Conservation (phyloP, 768 basidiomycete genomes). For the Lenzites betulinus region DNA sequence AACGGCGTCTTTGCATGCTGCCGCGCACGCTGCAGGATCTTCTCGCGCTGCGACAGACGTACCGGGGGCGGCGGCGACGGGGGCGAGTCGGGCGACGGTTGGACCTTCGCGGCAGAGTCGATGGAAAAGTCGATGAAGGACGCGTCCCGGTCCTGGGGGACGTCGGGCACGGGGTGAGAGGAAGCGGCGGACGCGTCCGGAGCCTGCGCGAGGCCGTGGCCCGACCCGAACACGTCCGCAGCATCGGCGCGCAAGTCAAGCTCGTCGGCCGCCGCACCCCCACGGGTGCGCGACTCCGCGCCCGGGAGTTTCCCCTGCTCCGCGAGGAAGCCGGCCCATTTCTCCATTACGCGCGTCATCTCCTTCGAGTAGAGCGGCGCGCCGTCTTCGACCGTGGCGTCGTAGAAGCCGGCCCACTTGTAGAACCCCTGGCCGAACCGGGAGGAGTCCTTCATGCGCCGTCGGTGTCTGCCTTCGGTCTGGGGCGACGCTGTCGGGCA, state of each 20-base stretch:
- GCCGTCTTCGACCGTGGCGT: background rate
- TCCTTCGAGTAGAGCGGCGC: background rate
- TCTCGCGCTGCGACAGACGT: constrained; percentile 18
- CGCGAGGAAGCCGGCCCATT: background rate
- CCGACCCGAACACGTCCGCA: background rate
- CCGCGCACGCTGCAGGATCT: constrained; percentile 28
- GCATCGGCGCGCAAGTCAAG: background rate
- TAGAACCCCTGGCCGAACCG: constrained; percentile 15
- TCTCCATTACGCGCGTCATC: background rate
- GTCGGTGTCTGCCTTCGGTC: background rate
- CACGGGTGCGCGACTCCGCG: background rate
- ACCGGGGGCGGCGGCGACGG: background rate
- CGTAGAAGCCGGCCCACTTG: constrained; percentile 25
- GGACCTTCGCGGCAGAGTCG: too few species aligned
- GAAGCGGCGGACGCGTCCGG: too few species aligned
- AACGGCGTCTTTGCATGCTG: constrained; percentile 24
- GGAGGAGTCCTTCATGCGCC: background rate
- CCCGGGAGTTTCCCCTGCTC: background rate
- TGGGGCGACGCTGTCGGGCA: background rate
- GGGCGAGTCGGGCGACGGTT: too few species aligned
- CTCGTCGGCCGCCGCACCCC: background rate
- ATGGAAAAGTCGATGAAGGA: too few species aligned
- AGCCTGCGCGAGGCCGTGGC: background rate
- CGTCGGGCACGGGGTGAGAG: too few species aligned
- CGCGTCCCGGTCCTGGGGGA: too few species aligned